A percentile compares a stretch with the other conserved stretches of the same genome.
Conservation (phyloP, 2,329 filamentous ascomycete species). For the Trichoderma oligosporum region DNA sequence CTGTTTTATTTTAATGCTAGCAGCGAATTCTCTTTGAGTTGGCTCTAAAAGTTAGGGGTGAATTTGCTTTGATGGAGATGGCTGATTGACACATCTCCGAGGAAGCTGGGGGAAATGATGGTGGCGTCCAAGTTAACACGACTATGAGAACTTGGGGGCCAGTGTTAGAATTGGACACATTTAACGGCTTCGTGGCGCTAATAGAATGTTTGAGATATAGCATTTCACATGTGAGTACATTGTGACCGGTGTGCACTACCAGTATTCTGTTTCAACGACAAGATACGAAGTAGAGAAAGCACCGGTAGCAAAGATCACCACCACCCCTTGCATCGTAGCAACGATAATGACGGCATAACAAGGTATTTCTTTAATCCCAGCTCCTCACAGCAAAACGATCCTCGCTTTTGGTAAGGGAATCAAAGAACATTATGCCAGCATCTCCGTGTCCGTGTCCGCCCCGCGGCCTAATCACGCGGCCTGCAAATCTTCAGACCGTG, state of each 20-base stretch:
- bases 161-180: background rate
- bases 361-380: background rate
- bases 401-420: background rate
- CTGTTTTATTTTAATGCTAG: conserved; percentile 7
- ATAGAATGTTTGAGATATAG: conserved; percentile 6
- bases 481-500: background rate
- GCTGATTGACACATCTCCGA: conserved; percentile 16
- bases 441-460: background rate
- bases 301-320: no score
- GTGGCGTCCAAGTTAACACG: background rate
- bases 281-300: no score
- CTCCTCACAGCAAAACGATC: background rate
- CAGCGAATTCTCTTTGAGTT: background rate
- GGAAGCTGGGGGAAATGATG: conserved; percentile 5
- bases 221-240: background rate
- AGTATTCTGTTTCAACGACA: background rate
- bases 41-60: background rate
- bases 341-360: background rate
- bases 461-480: conserved; percentile 13
- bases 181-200: background rate
- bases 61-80: background rate
- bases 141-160: background rate
- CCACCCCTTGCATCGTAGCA: background rate
- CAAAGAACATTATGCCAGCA: background rate
- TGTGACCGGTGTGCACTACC: background rate